Evolutionary conservation across 2,329 filamentous ascomycete genomes (phyloP), one percentile per base, ranked within the genome.

Genomic region (Stachybotrys chlorohalonatus): DNA sequence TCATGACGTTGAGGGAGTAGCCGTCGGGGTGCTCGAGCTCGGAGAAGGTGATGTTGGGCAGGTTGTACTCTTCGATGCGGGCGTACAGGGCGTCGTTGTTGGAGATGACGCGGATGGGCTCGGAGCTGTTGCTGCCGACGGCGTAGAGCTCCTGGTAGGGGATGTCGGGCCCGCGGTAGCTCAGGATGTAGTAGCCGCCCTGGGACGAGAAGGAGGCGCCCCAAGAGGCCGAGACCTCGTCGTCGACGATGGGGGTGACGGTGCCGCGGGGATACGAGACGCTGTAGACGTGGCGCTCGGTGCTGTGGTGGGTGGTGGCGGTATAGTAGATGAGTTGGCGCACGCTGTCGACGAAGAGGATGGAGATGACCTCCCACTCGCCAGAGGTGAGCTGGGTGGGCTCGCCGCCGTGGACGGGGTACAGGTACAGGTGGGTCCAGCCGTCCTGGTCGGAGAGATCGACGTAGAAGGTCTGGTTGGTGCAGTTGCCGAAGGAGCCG

Each of bases 351-450:
- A 88, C 74, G 60, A 84, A 81, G 42, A 83, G 68, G 50, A 88
- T 78, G 0, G 73, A 61, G 0, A 73, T 71, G 2, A 88, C 84
- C 62, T 89, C 85, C 82, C 83, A 89, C 16, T 85, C 73, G 3
- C 85, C 85, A 3, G 73, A 71, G 0, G 85, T 88, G n/a, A 88
- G 73, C 2, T 81, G 72, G 3, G 79, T 77, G 2, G 78, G 71
- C 47, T 78, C 68, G 24, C 80, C 79, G 1, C 80, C 80, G 13
- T 77, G 68, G 16, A 85, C 75, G 0, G 83, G 77, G 63, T 82
- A 82, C 1, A 88, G 71, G 63, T 87, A 88, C 49, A 88, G 70
- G 62, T 89, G 85, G 78, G 86, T 78, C 81, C 84, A 89, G 16
- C 84, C 85, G 6, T 79, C 80, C 57, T 81, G 76, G 54, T 89